Percentiles rank a stretch among this genome's conserved stretches.
phyloP scores from a whole-genome alignment of 106 monocot species.

The Posidonia australis region DNA sequence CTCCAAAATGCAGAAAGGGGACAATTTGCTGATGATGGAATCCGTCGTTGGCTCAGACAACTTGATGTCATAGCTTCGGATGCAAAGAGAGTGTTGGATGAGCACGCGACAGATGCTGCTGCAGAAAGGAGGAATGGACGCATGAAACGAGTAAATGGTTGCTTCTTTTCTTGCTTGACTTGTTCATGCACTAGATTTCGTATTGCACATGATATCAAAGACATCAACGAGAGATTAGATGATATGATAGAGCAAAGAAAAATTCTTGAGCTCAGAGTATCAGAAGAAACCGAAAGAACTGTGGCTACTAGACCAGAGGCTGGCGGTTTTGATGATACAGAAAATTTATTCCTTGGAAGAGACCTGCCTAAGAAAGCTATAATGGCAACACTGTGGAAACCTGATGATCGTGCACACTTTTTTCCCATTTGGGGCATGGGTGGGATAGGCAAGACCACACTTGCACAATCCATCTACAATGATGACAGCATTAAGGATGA shows the following conservation, averaged over 20 bases:
- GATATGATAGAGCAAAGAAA: not conserved
- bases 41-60: not conserved
- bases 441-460: constrained; percentile 1
- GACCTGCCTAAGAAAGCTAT: not conserved
- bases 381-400: not conserved
- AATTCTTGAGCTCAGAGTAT: not conserved
- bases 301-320: not conserved
- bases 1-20: not conserved
- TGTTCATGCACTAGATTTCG: not conserved
- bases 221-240: not conserved
- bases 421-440: constrained; percentile 8
- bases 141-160: not conserved
- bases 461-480: constrained; percentile 1
- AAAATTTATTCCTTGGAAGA: not conserved
- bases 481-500: not conserved
- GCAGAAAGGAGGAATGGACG: not conserved
- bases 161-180: not conserved
- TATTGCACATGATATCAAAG: not conserved
- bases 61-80: not conserved
- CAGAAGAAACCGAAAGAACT: not conserved
- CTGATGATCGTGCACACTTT: not conserved
- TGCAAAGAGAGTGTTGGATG: not conserved
- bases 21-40: not conserved
- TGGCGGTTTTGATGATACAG: not conserved
- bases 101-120: not conserved